Percentiles rank a stretch among this genome's conserved stretches.
Conservation (phyloP, 1,284 basidiomycete species). For the Pseudozyma sp. region DNA sequence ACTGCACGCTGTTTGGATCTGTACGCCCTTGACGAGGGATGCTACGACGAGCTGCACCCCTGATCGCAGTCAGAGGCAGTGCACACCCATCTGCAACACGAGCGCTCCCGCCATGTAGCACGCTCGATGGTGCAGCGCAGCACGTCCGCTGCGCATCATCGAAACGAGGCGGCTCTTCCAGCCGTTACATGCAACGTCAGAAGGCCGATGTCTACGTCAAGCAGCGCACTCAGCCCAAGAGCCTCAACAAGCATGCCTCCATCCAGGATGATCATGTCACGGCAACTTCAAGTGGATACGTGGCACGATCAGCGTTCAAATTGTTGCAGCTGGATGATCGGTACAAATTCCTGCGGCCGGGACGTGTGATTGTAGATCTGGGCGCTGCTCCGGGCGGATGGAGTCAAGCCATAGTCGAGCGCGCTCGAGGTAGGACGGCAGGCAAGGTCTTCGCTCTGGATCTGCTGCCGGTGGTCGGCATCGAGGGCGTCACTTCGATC, state of each 20-base stretch:
- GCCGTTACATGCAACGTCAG: constrained; percentile 46
- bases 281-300: constrained; percentile 21
- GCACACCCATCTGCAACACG: not conserved
- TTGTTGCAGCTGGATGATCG: constrained; percentile 55
- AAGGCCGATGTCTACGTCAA: constrained; percentile 42
- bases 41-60: constrained; percentile 1
- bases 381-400: constrained; percentile 65
- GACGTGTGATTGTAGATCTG: constrained; percentile 56
- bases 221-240: constrained; percentile 11
- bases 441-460: constrained; percentile 55
- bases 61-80: not conserved
- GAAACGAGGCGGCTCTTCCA: constrained; percentile 41
- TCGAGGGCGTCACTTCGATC: constrained; percentile 34
- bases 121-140: not conserved
- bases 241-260: not conserved
- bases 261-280: constrained; percentile 9
- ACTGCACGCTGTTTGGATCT: not conserved
- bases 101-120: not conserved
- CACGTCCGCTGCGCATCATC: constrained; percentile 23
- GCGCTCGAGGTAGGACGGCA: constrained; percentile 5
- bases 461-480: constrained; percentile 37
- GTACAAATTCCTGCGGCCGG: constrained; percentile 48
- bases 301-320: constrained; percentile 62
- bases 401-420: constrained; percentile 56
- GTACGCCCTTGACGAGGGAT: constrained; percentile 1